A percentile compares a stretch with the other conserved stretches of the same genome.
Conservation (phyloP, 1,139 yeast species). For the Kurtzmaniella quercitrusa region DNA sequence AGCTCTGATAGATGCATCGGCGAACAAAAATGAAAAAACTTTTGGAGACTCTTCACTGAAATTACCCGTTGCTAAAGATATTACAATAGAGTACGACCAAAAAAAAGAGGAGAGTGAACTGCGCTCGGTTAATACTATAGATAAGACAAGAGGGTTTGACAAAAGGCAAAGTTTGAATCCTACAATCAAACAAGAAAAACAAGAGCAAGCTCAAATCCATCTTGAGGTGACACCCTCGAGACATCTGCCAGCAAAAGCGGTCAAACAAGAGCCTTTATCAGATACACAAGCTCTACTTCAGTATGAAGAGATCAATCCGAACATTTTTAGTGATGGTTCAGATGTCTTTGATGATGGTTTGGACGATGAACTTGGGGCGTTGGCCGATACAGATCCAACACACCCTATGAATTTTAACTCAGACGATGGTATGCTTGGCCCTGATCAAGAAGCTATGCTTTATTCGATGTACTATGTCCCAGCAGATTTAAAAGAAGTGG, state of each 20-base stretch:
- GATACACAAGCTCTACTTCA: neutral
- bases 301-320: neutral
- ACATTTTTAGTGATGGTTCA: slow-evolving; percentile 13
- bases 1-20: neutral
- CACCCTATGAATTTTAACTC: slow-evolving; percentile 13
- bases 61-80: neutral
- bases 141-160: too few species aligned
- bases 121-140: too few species aligned
- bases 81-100: neutral
- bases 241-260: too few species aligned
- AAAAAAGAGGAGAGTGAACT: neutral
- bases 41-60: too few species aligned
- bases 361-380: slow-evolving; percentile 20
- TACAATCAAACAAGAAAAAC: too few species aligned
- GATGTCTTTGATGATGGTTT: slow-evolving; percentile 27
- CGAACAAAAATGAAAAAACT: neutral
- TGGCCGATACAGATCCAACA: slow-evolving; percentile 4
- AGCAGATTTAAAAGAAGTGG: slow-evolving; percentile 16
- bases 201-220: too few species aligned
- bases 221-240: too few species aligned
- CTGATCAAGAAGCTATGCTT: slow-evolving; percentile 27
- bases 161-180: too few species aligned
- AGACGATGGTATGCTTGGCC: slow-evolving; percentile 26
- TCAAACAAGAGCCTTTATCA: neutral
- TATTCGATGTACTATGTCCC: slow-evolving; percentile 31